Conservation (phyloP, 2,329 filamentous ascomycete species). For the Ceratocystis albifundus region DNA sequence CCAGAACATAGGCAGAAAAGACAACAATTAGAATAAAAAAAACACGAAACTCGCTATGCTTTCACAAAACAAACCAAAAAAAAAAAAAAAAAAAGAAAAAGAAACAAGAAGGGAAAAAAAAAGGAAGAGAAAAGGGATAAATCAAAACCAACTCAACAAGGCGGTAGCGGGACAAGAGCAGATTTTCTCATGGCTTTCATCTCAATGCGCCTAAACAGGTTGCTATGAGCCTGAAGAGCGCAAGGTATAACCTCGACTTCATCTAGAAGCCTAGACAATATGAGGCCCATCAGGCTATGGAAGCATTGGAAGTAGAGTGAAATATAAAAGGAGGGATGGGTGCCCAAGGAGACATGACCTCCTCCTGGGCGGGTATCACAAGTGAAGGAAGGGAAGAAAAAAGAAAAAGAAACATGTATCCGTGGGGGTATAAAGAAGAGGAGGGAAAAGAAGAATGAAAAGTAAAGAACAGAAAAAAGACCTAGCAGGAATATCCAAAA, state of each 20-base stretch:
- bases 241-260: neutral
- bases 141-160: constrained; percentile 3
- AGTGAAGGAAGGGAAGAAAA: constrained; percentile 16
- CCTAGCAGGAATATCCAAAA: neutral
- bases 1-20: neutral
- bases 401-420: constrained; percentile 5
- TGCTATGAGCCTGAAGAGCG: neutral
- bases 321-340: neutral
- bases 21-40: constrained; percentile 23
- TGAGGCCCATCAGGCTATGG: neutral
- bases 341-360: constrained; percentile 16
- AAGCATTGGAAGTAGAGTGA: constrained; percentile 16
- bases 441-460: constrained; percentile 24
- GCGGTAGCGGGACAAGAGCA: too few species aligned
- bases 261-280: too few species aligned
- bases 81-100: constrained; percentile 24
- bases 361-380: constrained; percentile 22
- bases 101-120: constrained; percentile 23
- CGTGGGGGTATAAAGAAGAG: constrained; percentile 23
- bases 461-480: constrained; percentile 5
- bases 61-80: constrained; percentile 27
- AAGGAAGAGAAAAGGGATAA: constrained; percentile 25
- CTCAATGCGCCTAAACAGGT: too few species aligned
- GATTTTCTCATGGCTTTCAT: too few species aligned
- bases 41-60: constrained; percentile 34